A percentile compares a stretch with the other conserved stretches of the same genome.
Conservation (phyloP, 2,329 filamentous ascomycete genomes). For the Colletotrichum karsti region DNA sequence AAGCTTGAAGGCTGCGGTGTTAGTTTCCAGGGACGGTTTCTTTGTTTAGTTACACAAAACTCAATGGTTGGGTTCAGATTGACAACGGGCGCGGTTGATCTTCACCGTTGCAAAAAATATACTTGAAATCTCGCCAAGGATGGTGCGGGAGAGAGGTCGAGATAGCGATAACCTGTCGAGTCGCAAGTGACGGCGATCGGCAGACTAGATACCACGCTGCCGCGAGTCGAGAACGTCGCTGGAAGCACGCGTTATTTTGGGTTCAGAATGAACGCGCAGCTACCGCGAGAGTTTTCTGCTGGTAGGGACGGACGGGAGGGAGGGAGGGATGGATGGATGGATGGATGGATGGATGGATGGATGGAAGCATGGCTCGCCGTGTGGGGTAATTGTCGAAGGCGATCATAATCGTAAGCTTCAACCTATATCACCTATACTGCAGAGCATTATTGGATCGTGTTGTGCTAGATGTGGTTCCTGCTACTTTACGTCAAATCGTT, state of each 20-base stretch:
- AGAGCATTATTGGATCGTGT: not conserved
- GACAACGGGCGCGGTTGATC: too few species aligned
- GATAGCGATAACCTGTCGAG: not conserved
- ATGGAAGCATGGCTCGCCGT: too few species aligned
- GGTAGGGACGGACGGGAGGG: too few species aligned
- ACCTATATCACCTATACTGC: not conserved
- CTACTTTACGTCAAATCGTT: not conserved
- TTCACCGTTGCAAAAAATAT: not conserved
- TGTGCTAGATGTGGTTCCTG: not conserved
- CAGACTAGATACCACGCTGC: not conserved
- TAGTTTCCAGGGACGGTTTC: too few species aligned
- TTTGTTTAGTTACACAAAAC: not conserved
- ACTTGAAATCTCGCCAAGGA: not conserved
- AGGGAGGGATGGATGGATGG: too few species aligned
- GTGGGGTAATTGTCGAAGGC: too few species aligned
- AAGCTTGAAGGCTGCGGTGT: too few species aligned
- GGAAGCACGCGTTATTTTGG: not conserved
- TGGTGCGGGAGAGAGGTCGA: too few species aligned
- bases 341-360: too few species aligned
- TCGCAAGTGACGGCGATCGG: not conserved
- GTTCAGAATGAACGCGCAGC: too few species aligned
- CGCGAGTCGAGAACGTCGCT: not conserved
- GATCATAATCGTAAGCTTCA: not conserved
- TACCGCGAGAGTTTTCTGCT: too few species aligned
- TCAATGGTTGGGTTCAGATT: too few species aligned